Evolutionary conservation across 495 filamentous ascomycete species (phyloP).

Genomic region (Hyaloscypha bicolor): DNA sequence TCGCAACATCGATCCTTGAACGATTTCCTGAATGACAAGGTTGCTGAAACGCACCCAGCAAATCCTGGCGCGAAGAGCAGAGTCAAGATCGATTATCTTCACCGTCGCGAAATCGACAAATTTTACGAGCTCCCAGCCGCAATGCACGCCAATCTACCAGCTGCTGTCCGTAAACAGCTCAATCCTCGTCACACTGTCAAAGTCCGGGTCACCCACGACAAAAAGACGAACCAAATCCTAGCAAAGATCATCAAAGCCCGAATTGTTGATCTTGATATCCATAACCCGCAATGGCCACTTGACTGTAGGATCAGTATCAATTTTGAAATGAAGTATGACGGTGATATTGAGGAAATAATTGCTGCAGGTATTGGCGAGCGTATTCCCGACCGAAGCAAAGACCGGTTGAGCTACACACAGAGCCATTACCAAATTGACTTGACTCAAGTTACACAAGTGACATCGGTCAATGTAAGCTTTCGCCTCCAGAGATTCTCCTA

Average conservation of each 20-base stretch:
- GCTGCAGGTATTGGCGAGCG: constrained; percentile 37
- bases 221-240: constrained; percentile 68
- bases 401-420: constrained; percentile 86
- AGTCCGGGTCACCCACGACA: constrained; percentile 77
- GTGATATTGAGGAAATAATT: constrained; percentile 54
- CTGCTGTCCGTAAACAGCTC: constrained; percentile 47
- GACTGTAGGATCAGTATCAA: constrained; percentile 91
- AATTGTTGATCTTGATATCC: constrained; percentile 80
- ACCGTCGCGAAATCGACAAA: constrained; percentile 77
- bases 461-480: constrained; percentile 51
- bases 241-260: constrained; percentile 89
- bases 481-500: not conserved
- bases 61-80: constrained; percentile 45
- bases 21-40: constrained; percentile 72
- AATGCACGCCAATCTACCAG: constrained; percentile 22
- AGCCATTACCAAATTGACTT: constrained; percentile 84
- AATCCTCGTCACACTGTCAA: constrained; percentile 62
- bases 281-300: constrained; percentile 68
- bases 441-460: constrained; percentile 73
- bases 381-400: constrained; percentile 69
- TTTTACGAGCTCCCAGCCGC: constrained; percentile 71
- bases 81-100: constrained; percentile 75
- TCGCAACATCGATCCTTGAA: constrained; percentile 78
- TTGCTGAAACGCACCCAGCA: constrained; percentile 52
- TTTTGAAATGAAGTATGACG: constrained; percentile 84